A percentile compares a stretch with the other conserved stretches of the same genome.
Conservation (phyloP, 139 green algal genomes). For the Edaphochlamys debaryana region DNA sequence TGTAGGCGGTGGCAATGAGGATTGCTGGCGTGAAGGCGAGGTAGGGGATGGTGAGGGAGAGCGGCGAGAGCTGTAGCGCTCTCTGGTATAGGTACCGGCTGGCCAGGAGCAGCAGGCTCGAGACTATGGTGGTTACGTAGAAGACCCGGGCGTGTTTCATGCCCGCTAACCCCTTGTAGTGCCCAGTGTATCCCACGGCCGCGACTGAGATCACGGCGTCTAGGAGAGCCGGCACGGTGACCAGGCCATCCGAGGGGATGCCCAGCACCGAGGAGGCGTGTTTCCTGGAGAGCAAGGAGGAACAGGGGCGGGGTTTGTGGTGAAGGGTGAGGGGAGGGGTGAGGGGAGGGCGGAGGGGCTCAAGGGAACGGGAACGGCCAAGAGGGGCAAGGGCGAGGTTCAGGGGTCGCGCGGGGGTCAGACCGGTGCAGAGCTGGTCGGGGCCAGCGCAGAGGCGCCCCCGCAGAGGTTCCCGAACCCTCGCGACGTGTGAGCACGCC, state of each 20-base stretch:
- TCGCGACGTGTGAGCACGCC: no score
- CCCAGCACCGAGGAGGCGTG: constrained; percentile 5
- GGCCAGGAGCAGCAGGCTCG: background rate
- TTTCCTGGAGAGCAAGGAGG: no score
- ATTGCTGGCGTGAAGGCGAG: constrained; percentile 75
- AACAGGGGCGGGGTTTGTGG: no score
- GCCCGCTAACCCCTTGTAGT: background rate
- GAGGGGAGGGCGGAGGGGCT: no score
- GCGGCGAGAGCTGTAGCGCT: constrained; percentile 63
- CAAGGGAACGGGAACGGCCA: no score
- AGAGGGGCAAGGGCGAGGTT: no score
- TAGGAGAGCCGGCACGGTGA: constrained; percentile 42
- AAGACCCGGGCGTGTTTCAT: constrained; percentile 13
- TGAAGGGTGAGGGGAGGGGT: no score
- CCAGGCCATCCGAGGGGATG: constrained; percentile 38
- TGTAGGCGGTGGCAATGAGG: constrained; percentile 48
- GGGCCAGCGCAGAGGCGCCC: no score
- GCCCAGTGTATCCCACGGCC: background rate
- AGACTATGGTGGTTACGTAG: constrained; percentile 11
- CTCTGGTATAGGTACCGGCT: constrained; percentile 56
- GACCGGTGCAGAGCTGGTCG: no score
- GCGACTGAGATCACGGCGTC: constrained; percentile 41
- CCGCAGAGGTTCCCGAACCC: no score
- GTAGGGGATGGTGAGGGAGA: constrained; percentile 73
- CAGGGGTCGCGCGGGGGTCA: no score